Conservation (phyloP, 2,329 filamentous ascomycete species). For the Aureobasidium zeae region DNA sequence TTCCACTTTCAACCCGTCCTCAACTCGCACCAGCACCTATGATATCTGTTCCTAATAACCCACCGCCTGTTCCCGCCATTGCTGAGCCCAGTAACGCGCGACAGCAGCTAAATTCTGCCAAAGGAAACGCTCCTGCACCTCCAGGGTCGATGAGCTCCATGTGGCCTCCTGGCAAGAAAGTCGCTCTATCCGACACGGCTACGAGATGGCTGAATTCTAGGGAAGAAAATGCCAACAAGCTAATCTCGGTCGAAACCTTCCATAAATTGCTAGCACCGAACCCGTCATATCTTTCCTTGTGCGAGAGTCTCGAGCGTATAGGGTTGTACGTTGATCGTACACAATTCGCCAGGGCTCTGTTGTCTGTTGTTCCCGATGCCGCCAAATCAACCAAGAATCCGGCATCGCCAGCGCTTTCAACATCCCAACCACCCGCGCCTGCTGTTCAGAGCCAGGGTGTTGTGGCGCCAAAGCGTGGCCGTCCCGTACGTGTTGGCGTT, state of each 20-base stretch:
- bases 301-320: constrained; percentile 42
- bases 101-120: background rate
- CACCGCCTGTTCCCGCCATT: background rate
- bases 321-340: constrained; percentile 44
- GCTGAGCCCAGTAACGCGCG: background rate
- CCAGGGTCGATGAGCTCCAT: constrained; percentile 3
- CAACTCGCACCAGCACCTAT: constrained; percentile 4
- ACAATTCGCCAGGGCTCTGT: constrained; percentile 44
- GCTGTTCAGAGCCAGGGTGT: background rate
- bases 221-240: constrained; percentile 34
- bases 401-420: background rate
- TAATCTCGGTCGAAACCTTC: constrained; percentile 34
- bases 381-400: constrained; percentile 21
- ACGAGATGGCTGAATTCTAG: constrained; percentile 37
- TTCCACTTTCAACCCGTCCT: background rate
- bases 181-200: constrained; percentile 42
- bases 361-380: constrained; percentile 37
- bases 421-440: constrained; percentile 6
- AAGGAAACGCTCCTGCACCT: background rate
- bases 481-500: constrained; percentile 16
- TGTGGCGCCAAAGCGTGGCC: background rate
- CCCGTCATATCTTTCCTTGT: constrained; percentile 48
- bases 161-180: constrained; percentile 45
- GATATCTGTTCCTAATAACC: background rate
- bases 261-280: constrained; percentile 42